phyloP scores from a whole-genome alignment of 192 early-diverging fungal species.

The Spizellomyces punctatus region DNA sequence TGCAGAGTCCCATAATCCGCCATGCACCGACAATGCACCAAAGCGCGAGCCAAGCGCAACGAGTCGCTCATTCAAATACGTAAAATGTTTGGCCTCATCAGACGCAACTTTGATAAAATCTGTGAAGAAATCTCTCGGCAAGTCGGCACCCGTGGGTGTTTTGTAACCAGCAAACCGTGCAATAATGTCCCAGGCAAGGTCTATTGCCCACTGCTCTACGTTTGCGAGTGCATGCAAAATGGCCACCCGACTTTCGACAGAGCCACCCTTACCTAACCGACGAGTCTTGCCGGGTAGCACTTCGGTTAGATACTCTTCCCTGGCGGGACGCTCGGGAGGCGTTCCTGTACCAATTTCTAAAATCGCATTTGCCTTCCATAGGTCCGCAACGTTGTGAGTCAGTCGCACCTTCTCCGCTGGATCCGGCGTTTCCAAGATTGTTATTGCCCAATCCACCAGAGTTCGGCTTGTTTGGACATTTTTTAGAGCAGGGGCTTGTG shows the following conservation, averaged over 20 bases:
- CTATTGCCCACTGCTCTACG: constrained; percentile 75
- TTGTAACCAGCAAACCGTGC: constrained; percentile 48
- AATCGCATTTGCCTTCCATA: constrained; percentile 25
- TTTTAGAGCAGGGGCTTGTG: no score
- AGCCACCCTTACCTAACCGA: constrained; percentile 55
- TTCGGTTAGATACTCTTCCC: constrained; percentile 46
- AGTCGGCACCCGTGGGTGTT: neutral
- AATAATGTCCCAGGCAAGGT: constrained; percentile 69
- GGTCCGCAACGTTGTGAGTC: constrained; percentile 19
- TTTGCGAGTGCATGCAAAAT: constrained; percentile 67
- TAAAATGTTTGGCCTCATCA: constrained; percentile 69
- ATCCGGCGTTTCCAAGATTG: constrained; percentile 57
- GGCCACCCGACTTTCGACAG: constrained; percentile 48
- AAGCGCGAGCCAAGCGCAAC: constrained; percentile 52
- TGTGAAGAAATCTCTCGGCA: constrained; percentile 41
- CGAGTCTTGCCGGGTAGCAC: constrained; percentile 46
- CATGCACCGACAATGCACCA: constrained; percentile 61
- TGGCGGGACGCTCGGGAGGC: constrained; percentile 52
- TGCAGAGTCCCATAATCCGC: constrained; percentile 70
- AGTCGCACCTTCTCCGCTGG: constrained; percentile 56
- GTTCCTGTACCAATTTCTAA: constrained; percentile 43
- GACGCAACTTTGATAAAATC: constrained; percentile 58
- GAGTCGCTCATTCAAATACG: constrained; percentile 52
- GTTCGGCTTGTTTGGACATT: neutral
- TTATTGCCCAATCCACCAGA: constrained; percentile 51